Percentiles rank a stretch among this genome's conserved stretches.
These are phyloP conservation scores for Graphilbum ipis-grandicollis DNA, from an alignment of 2,329 filamentous ascomycete genomes.

Conservation along the genomic window DNA sequence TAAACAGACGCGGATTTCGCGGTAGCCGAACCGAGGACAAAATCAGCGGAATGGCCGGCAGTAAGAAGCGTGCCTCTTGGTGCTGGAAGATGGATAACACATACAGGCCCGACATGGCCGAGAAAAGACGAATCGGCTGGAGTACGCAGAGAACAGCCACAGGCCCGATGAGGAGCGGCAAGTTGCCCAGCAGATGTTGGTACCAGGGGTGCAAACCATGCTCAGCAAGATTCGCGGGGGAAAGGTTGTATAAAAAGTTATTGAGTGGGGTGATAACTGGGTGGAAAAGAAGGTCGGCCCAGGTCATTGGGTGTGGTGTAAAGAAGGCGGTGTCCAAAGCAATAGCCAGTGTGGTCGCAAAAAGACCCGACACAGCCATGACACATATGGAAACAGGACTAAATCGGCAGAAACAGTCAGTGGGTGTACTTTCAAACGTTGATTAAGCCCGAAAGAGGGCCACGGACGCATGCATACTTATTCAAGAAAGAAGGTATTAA, in stretches of 20 bases:
- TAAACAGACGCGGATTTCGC: slow-evolving; percentile 27
- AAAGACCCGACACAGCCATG: slow-evolving; percentile 44
- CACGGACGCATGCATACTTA: slow-evolving; percentile 37
- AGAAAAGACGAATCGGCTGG: slow-evolving; percentile 46
- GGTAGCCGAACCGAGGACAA: slow-evolving; percentile 57
- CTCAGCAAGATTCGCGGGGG: slow-evolving; percentile 49
- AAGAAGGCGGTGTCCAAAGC: slow-evolving; percentile 79
- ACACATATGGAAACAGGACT: slow-evolving; percentile 45
- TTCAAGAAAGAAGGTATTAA: slow-evolving; percentile 72
- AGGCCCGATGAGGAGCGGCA: slow-evolving; percentile 57
- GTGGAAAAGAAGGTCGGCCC: slow-evolving; percentile 42
- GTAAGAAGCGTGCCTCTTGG: slow-evolving; percentile 63
- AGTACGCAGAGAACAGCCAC: slow-evolving; percentile 42
- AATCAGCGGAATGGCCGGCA: slow-evolving; percentile 61
- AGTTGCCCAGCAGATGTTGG: slow-evolving; percentile 55
- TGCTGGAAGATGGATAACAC: slow-evolving; percentile 61
- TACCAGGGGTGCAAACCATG: slow-evolving; percentile 69
- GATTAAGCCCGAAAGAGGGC: not conserved
- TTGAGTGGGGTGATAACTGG: slow-evolving; percentile 65
- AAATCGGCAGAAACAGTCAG: not conserved
- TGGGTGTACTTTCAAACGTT: too few relatives aligned
- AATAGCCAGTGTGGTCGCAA: slow-evolving; percentile 57
- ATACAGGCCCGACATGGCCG: slow-evolving; percentile 54
- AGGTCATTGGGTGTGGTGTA: slow-evolving; percentile 40
- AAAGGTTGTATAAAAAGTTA: slow-evolving; percentile 60